A percentile compares a stretch with the other conserved stretches of the same genome.
phyloP scores from a whole-genome alignment of 306 rosid genomes.

The Urtica urens region DNA sequence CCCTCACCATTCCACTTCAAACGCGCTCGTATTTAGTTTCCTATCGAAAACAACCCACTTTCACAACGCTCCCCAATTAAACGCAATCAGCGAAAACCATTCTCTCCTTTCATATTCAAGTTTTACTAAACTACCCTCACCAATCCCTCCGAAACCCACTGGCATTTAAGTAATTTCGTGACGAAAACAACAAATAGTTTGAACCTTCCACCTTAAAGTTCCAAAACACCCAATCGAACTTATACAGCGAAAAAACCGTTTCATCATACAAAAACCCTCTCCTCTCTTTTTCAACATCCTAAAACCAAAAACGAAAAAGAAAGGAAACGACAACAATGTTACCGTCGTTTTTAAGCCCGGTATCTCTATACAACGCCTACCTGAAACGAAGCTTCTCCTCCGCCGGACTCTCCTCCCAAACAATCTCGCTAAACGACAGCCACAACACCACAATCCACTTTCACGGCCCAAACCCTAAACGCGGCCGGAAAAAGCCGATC shows the following conservation, averaged over 20 bases:
- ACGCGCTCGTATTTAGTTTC: too few relatives aligned
- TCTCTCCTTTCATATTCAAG: too few relatives aligned
- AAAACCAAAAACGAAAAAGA: neutral
- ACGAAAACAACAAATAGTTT: neutral
- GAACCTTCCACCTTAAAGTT: too few relatives aligned
- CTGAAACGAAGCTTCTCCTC: constrained; percentile 60
- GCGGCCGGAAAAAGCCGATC: constrained; percentile 19
- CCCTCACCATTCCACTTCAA: too few relatives aligned
- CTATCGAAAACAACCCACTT: too few relatives aligned
- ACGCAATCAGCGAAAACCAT: too few relatives aligned
- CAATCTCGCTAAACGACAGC: constrained; percentile 34
- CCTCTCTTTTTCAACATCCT: neutral
- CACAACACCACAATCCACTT: constrained; percentile 46
- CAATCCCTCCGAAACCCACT: neutral
- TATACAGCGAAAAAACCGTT: neutral
- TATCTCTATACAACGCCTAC: constrained; percentile 34
- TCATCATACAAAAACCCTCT: neutral
- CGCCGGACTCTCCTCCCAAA: constrained; percentile 48
- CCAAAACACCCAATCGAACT: too few relatives aligned
- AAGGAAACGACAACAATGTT: constrained; percentile 29
- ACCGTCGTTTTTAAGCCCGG: constrained; percentile 49
- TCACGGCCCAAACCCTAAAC: constrained; percentile 48
- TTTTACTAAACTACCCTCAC: neutral
- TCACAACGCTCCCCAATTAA: too few relatives aligned
- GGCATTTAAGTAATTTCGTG: neutral